phyloP scores from a whole-genome alignment of 1,139 yeast genomes.

The Pichia cactophila region DNA sequence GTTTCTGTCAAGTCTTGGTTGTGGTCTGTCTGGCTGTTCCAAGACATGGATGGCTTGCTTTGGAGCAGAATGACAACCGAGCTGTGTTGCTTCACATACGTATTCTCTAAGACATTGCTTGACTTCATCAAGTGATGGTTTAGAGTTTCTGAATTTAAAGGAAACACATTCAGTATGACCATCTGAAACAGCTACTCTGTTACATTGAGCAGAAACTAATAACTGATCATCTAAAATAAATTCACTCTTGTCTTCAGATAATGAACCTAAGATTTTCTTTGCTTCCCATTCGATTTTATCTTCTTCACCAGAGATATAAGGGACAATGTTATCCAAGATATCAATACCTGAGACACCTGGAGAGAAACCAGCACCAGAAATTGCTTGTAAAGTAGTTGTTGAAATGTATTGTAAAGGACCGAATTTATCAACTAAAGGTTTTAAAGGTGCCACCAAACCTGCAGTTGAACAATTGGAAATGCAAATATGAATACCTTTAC shows the following conservation, averaged over 20 bases:
- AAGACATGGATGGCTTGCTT: constrained; percentile 83
- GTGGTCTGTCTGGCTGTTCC: constrained; percentile 92
- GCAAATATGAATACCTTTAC: constrained; percentile 79
- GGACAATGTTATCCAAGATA: constrained; percentile 87
- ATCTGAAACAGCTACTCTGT: constrained; percentile 93
- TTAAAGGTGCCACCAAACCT: constrained; percentile 92
- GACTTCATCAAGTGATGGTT: constrained; percentile 78
- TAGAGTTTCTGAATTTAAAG: constrained; percentile 68
- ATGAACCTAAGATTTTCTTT: constrained; percentile 75
- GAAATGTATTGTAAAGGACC: constrained; percentile 87
- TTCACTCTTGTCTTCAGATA: constrained; percentile 46
- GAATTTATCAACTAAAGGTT: constrained; percentile 78
- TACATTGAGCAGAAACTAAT: constrained; percentile 92
- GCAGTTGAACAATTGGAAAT: constrained; percentile 98
- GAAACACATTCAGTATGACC: constrained; percentile 97
- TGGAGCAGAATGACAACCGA: constrained; percentile 90
- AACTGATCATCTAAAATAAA: constrained; percentile 63
- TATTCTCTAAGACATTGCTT: constrained; percentile 64
- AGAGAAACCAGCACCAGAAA: constrained; percentile 96
- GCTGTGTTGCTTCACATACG: constrained; percentile 71
- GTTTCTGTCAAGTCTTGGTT: constrained; percentile 95
- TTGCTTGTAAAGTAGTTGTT: constrained; percentile 92
- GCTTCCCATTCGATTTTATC: constrained; percentile 99
- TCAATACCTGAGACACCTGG: constrained; percentile 98
- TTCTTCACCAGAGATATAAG: constrained; percentile 94